These are phyloP conservation scores for Plasmodium billcollinsi DNA, from an alignment of 169 alveolate genomes.

Conservation along the genomic window DNA sequence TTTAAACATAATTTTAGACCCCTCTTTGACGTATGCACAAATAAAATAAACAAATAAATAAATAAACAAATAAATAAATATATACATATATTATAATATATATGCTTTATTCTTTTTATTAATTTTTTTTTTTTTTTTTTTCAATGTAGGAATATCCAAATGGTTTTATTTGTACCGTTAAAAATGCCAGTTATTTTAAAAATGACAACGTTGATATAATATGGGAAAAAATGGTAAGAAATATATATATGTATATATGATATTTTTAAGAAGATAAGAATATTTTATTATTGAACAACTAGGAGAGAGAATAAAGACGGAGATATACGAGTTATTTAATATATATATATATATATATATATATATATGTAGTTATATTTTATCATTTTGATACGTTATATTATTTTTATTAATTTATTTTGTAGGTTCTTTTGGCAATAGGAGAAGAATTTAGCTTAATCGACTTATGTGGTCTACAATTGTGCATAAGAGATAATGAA, in stretches of 20 bases:
- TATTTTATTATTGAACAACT: too few species aligned
- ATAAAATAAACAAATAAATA: neutral
- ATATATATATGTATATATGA: neutral
- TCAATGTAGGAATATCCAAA: constrained; percentile 58
- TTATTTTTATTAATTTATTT: neutral
- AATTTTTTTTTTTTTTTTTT: neutral
- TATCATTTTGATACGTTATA: neutral
- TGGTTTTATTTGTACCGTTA: constrained; percentile 66
- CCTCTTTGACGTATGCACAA: constrained; percentile 37
- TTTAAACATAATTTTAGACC: constrained; percentile 61
- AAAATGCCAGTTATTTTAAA: constrained; percentile 27
- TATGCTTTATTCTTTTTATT: neutral
- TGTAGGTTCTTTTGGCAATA: constrained; percentile 54
- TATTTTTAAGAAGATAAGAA: neutral
- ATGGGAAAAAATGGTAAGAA: constrained; percentile 76
- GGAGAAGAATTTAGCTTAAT: constrained; percentile 69
- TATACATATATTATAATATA: neutral
- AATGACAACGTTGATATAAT: constrained; percentile 51
- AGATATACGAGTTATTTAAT: too few species aligned
- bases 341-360: too few species aligned
- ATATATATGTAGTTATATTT: too few species aligned
- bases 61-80: neutral
- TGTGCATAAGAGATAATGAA: constrained; percentile 72
- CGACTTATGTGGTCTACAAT: constrained; percentile 60
- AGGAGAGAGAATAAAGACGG: too few species aligned